Conservation (phyloP, 2,329 filamentous ascomycete species). For the Colletotrichum tanaceti region DNA sequence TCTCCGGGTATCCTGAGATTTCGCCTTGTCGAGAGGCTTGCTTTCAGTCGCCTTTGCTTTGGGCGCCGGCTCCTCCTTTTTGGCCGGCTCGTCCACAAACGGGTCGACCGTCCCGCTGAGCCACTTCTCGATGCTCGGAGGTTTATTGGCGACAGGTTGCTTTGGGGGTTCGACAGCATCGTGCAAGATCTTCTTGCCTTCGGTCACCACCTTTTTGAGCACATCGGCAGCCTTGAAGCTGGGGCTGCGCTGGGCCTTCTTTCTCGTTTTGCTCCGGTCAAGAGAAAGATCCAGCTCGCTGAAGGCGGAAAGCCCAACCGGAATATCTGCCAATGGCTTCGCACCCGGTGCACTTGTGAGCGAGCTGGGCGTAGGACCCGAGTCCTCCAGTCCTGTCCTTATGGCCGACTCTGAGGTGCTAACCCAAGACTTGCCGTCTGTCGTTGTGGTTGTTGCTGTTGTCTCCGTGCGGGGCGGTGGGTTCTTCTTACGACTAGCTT, state of each 20-base stretch:
- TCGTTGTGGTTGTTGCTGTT: background rate
- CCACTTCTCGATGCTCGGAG: constrained; percentile 74
- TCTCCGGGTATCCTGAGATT: constrained; percentile 42
- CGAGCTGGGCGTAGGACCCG: constrained; percentile 55
- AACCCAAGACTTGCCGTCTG: constrained; percentile 46
- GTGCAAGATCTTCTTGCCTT: constrained; percentile 73
- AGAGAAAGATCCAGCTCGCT: constrained; percentile 70
- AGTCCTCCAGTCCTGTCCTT: constrained; percentile 42
- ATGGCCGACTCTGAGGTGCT: constrained; percentile 45
- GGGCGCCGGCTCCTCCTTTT: constrained; percentile 40
- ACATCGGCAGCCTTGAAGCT: constrained; percentile 72
- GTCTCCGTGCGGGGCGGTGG: constrained; percentile 12
- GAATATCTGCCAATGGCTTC: constrained; percentile 70
- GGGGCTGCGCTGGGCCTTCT: constrained; percentile 63
- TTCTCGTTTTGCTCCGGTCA: constrained; percentile 53
- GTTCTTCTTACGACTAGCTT: constrained; percentile 31
- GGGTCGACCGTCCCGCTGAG: constrained; percentile 72
- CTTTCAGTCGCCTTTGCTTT: constrained; percentile 51
- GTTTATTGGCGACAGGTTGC: constrained; percentile 63
- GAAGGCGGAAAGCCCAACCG: constrained; percentile 74
- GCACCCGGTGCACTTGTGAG: constrained; percentile 47
- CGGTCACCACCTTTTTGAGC: constrained; percentile 72
- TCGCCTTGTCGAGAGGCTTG: constrained; percentile 43
- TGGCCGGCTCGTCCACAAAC: constrained; percentile 61
- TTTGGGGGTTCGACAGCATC: constrained; percentile 69